phyloP scores from a whole-genome alignment of 148 eudicot species.

The Persicaria maculosa region DNA sequence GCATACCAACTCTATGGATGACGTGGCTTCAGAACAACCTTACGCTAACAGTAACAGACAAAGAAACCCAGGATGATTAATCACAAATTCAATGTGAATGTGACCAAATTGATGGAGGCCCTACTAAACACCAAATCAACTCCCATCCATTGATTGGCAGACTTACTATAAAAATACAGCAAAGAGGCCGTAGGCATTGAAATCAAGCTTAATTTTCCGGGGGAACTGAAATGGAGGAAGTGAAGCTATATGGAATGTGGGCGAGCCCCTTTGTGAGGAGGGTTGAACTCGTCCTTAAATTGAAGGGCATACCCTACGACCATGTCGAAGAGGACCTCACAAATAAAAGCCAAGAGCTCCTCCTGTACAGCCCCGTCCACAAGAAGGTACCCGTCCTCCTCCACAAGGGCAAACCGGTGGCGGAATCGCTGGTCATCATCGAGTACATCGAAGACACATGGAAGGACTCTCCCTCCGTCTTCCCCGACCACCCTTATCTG shows the following conservation, averaged over 20 bases:
- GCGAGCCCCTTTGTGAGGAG: slow-evolving; percentile 43
- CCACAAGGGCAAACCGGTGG: slow-evolving; percentile 25
- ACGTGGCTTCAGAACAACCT: no score
- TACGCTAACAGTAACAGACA: no score
- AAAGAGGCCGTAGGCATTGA: no score
- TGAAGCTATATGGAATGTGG: slow-evolving; percentile 43
- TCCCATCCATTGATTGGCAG: no score
- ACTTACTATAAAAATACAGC: no score
- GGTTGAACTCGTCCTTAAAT: slow-evolving; percentile 27
- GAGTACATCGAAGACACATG: slow-evolving; percentile 33
- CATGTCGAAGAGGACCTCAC: slow-evolving; percentile 26
- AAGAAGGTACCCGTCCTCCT: slow-evolving; percentile 34
- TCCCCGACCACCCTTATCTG: slow-evolving; percentile 22
- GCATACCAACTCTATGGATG: no score
- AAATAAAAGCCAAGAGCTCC: slow-evolving; percentile 26
- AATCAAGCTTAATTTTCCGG: not conserved
- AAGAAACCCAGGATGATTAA: no score
- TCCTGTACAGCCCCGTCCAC: slow-evolving; percentile 29
- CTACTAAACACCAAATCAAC: no score
- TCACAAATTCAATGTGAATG: no score
- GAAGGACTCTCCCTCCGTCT: slow-evolving; percentile 21
- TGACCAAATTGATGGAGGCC: no score
- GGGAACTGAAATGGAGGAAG: slow-evolving; percentile 13
- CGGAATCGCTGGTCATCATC: slow-evolving; percentile 34
- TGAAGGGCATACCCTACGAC: slow-evolving; percentile 32